Evolutionary conservation across 2,329 filamentous ascomycete species (phyloP).

Genomic region (Colletotrichum sidae): DNA sequence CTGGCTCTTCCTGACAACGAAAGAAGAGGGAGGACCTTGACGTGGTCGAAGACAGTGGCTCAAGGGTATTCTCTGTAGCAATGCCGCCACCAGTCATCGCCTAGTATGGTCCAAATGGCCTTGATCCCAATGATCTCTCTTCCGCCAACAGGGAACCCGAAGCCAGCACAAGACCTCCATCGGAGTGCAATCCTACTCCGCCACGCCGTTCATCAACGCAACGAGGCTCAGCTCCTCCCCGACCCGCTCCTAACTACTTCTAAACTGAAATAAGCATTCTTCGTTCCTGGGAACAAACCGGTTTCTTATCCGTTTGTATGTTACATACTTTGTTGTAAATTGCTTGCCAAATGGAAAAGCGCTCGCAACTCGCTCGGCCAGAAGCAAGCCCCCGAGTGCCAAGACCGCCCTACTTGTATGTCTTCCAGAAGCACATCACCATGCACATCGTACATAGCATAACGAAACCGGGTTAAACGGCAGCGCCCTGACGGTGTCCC

Average conservation of each 20-base stretch:
- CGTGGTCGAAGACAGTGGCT: neutral
- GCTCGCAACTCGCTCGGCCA: no score
- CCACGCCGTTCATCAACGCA: slow-evolving; percentile 8
- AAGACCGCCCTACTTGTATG: no score
- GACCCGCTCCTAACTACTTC: neutral
- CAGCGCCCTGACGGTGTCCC: slow-evolving; percentile 15
- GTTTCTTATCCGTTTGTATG: neutral
- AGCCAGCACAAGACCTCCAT: neutral
- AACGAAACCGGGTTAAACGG: neutral
- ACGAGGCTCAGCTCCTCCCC: slow-evolving; percentile 2
- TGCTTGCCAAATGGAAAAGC: no score
- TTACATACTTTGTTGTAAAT: neutral
- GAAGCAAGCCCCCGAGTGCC: no score
- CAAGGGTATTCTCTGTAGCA: neutral
- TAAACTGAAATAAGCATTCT: slow-evolving; percentile 13
- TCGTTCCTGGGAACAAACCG: neutral
- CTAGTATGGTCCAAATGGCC: neutral
- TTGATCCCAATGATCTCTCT: no score
- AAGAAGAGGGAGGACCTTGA: neutral
- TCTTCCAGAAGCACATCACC: no score
- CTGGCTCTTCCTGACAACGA: no score
- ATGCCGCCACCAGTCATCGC: neutral
- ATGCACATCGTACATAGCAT: neutral
- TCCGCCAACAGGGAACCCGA: no score
- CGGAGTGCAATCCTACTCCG: slow-evolving; percentile 3